phyloP scores from a whole-genome alignment of 768 basidiomycete genomes.

The Boletellus ananiceps region DNA sequence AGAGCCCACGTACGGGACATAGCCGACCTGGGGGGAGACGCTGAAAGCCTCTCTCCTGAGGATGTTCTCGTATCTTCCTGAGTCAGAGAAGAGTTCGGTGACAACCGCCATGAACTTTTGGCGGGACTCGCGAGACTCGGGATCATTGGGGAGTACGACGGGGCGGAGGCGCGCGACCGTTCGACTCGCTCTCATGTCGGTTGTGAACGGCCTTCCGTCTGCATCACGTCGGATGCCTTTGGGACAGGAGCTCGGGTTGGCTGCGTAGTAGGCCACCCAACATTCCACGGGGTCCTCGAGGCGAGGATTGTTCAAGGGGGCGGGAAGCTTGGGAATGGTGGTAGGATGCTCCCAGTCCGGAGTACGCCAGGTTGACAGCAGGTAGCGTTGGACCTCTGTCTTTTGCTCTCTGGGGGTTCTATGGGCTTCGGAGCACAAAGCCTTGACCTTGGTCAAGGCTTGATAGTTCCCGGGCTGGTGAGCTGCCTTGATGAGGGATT shows the following conservation, averaged over 20 bases:
- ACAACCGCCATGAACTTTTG: slow-evolving; percentile 38
- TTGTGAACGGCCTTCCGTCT: slow-evolving; percentile 34
- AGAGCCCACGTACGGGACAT: slow-evolving; percentile 29
- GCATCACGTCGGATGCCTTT: slow-evolving; percentile 42
- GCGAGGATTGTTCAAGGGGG: slow-evolving; percentile 39
- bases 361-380: slow-evolving; percentile 43
- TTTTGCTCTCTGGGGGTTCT: slow-evolving; percentile 41
- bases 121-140: slow-evolving; percentile 33
- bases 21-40: slow-evolving; percentile 32
- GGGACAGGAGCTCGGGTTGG: slow-evolving; percentile 44
- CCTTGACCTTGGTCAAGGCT: slow-evolving; percentile 40
- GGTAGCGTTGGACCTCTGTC: slow-evolving; percentile 40
- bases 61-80: slow-evolving; percentile 37
- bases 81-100: slow-evolving; percentile 38
- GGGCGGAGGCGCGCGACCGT: slow-evolving; percentile 48
- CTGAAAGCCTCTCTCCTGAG: slow-evolving; percentile 33
- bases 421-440: slow-evolving; percentile 43
- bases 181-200: slow-evolving; percentile 45
- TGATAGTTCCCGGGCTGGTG: slow-evolving; percentile 41
- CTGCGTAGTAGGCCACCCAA: slow-evolving; percentile 43
- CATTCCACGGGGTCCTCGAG: slow-evolving; percentile 43
- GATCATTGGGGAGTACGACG: slow-evolving; percentile 28
- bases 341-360: slow-evolving; percentile 32
- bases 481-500: slow-evolving; percentile 40
- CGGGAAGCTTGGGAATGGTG: slow-evolving; percentile 16